These are phyloP conservation scores for Bryum argenteum DNA, from an alignment of 225 moss, liverwort and hornwort genomes.

Conservation along the genomic window DNA sequence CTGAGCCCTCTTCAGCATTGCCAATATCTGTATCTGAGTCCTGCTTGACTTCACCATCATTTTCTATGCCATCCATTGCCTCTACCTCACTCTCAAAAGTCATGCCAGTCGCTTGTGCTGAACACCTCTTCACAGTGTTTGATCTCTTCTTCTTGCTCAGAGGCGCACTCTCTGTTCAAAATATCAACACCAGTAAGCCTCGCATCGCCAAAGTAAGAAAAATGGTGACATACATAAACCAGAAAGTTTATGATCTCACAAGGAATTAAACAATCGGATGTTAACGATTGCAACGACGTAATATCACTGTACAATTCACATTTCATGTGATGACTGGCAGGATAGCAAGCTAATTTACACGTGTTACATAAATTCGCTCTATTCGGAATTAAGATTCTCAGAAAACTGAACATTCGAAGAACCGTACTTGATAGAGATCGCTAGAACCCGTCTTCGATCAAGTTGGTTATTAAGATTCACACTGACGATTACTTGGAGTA, in stretches of 20 bases:
- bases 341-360: neutral
- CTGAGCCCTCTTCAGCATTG: slow-evolving; percentile 22
- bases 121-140: slow-evolving; percentile 44
- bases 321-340: neutral
- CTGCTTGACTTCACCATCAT: slow-evolving; percentile 12
- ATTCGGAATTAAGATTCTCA: neutral
- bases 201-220: neutral
- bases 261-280: slow-evolving; percentile 2
- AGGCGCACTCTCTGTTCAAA: slow-evolving; percentile 32
- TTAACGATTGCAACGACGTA: neutral
- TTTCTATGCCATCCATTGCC: slow-evolving; percentile 19
- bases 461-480: neutral
- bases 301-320: neutral
- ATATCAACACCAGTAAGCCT: slow-evolving; percentile 19
- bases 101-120: slow-evolving; percentile 34
- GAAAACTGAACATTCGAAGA: neutral
- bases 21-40: no score
- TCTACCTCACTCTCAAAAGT: slow-evolving; percentile 33
- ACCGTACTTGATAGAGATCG: no score
- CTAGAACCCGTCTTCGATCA: no score
- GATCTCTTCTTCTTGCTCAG: slow-evolving; percentile 54
- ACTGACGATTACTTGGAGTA: neutral
- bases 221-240: neutral
- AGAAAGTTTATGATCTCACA: neutral
- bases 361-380: neutral